Conservation (phyloP, 2,329 filamentous ascomycete genomes). For the Lachnellula cervina region DNA sequence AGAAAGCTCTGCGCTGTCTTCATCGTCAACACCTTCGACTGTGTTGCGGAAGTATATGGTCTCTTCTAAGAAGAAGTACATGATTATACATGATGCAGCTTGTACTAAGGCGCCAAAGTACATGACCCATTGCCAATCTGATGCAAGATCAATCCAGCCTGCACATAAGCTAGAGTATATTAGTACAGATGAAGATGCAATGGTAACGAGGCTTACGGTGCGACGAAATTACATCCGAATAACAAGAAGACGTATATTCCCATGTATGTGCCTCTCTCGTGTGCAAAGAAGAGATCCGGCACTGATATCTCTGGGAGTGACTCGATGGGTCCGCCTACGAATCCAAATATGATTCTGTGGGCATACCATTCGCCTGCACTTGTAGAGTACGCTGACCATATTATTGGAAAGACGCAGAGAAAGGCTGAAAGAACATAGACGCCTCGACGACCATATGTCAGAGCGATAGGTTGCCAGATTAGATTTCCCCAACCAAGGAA, state of each 20-base stretch:
- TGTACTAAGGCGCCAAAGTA: slow-evolving; percentile 49
- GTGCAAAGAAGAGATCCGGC: slow-evolving; percentile 36
- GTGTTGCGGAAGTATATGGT: slow-evolving; percentile 34
- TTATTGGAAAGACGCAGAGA: slow-evolving; percentile 29
- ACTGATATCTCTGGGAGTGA: slow-evolving; percentile 24
- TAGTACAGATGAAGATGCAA: no score
- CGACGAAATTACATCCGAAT: slow-evolving; percentile 36
- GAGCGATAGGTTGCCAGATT: slow-evolving; percentile 46
- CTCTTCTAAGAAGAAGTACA: slow-evolving; percentile 55
- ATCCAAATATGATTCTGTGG: slow-evolving; percentile 14
- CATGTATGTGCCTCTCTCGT: slow-evolving; percentile 38
- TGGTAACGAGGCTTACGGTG: slow-evolving; percentile 22
- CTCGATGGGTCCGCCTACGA: slow-evolving; percentile 15
- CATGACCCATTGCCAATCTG: slow-evolving; percentile 45
- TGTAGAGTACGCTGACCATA: slow-evolving; percentile 30
- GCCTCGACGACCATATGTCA: slow-evolving; percentile 36
- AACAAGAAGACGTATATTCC: slow-evolving; percentile 39
- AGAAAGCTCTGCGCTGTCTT: no score
- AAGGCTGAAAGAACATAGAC: slow-evolving; percentile 12
- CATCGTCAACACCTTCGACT: slow-evolving; percentile 2
- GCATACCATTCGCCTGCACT: slow-evolving; percentile 14
- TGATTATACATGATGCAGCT: slow-evolving; percentile 41
- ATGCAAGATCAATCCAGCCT: slow-evolving; percentile 42
- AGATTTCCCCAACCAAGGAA: slow-evolving; percentile 46
- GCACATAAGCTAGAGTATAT: slow-evolving; percentile 32